Evolutionary conservation across 306 rosid genomes (phyloP).

Genomic region (Sechiopsis laciniata): DNA sequence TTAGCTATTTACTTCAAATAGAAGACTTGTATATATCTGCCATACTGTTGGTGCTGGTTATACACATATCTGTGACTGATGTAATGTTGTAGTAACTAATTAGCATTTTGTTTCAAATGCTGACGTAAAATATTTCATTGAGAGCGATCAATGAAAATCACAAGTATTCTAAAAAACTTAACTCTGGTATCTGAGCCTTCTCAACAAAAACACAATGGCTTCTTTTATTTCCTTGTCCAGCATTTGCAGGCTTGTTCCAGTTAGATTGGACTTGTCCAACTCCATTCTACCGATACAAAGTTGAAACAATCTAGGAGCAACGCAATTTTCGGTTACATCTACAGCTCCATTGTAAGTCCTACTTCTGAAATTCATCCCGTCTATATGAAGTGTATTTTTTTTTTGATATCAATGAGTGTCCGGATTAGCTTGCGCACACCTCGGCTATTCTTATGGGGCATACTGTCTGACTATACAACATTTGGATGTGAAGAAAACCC

Average conservation of each 20-base stretch:
- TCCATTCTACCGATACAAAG: not conserved
- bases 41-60: not conserved
- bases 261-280: not conserved
- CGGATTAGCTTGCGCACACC: too few relatives aligned
- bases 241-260: not conserved
- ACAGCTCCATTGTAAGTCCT: not conserved
- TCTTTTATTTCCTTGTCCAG: not conserved
- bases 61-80: not conserved
- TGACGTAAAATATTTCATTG: not conserved
- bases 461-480: too few relatives aligned
- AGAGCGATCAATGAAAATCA: not conserved
- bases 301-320: not conserved
- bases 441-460: too few relatives aligned
- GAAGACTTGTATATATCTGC: not conserved
- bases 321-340: not conserved
- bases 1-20: not conserved
- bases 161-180: not conserved
- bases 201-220: not conserved
- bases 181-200: not conserved
- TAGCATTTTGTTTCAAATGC: too few relatives aligned
- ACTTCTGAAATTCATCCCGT: conserved; percentile 7
- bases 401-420: too few relatives aligned
- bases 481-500: too few relatives aligned
- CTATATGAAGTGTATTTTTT: not conserved
- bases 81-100: not conserved